Conservation (phyloP, 345 rosid genomes). For the Erysimum cheiranthoides region DNA sequence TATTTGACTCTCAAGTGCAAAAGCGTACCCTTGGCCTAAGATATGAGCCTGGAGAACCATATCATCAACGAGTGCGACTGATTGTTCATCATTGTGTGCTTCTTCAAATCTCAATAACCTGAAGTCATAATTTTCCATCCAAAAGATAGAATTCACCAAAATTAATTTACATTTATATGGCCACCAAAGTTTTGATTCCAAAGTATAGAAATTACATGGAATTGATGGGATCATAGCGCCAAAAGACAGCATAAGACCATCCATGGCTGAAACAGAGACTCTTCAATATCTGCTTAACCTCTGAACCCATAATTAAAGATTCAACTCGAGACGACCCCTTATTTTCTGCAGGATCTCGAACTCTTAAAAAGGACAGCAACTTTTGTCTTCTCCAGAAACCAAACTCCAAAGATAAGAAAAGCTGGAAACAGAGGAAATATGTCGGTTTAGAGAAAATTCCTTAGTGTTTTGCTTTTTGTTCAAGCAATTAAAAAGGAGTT, state of each 20-base stretch:
- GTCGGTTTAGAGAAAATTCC: constrained; percentile 23
- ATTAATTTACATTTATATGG: neutral
- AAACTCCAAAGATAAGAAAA: constrained; percentile 38
- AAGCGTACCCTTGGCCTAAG: constrained; percentile 85
- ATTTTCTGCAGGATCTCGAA: constrained; percentile 31
- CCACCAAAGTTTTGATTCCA: neutral
- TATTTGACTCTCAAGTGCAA: neutral
- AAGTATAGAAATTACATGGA: constrained; percentile 60
- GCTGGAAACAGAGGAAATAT: constrained; percentile 34
- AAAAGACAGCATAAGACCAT: constrained; percentile 85
- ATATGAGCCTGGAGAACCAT: constrained; percentile 66
- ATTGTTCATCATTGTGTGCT: constrained; percentile 64
- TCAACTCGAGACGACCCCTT: constrained; percentile 25
- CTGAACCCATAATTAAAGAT: constrained; percentile 49
- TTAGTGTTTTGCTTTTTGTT: constrained; percentile 37
- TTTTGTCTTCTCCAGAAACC: constrained; percentile 45
- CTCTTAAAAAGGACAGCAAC: constrained; percentile 31
- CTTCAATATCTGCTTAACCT: constrained; percentile 60
- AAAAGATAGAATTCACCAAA: constrained; percentile 7
- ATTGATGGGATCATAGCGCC: constrained; percentile 75
- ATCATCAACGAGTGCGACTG: constrained; percentile 55
- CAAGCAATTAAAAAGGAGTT: constrained; percentile 42
- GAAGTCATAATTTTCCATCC: constrained; percentile 34
- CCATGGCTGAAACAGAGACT: constrained; percentile 75
- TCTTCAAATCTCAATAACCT: constrained; percentile 85